Conservation (phyloP, 306 rosid species). For the Prunus kanzakura region DNA sequence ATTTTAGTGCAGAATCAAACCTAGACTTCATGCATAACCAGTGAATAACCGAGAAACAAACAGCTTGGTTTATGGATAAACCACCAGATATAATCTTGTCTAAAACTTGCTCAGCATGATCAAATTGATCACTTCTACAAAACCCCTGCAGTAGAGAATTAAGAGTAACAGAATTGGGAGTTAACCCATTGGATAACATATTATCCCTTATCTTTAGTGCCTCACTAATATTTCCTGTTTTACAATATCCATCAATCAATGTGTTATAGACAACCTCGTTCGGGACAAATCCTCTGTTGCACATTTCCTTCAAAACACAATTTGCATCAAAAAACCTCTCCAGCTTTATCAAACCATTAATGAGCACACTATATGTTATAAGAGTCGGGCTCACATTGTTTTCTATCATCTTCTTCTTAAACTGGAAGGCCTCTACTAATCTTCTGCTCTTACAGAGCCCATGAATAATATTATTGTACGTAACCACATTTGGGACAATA, state of each 20-base stretch:
- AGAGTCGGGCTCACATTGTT: constrained; percentile 48
- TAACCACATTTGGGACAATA: constrained; percentile 60
- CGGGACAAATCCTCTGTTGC: constrained; percentile 47
- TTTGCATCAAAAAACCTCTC: constrained; percentile 49
- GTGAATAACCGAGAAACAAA: constrained; percentile 47
- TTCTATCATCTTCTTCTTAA: constrained; percentile 50
- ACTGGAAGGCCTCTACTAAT: constrained; percentile 46
- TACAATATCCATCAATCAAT: constrained; percentile 25
- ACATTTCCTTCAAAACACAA: constrained; percentile 50
- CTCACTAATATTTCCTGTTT: constrained; percentile 46
- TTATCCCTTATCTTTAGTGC: constrained; percentile 63
- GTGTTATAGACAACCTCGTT: constrained; percentile 57
- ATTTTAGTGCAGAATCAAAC: constrained; percentile 45
- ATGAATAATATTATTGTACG: constrained; percentile 62
- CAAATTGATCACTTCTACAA: constrained; percentile 49
- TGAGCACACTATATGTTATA: constrained; percentile 53
- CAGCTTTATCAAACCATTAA: constrained; percentile 55
- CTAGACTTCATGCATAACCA: constrained; percentile 44
- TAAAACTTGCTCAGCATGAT: constrained; percentile 44
- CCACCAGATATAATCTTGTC: constrained; percentile 34
- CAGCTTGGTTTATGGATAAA: constrained; percentile 42
- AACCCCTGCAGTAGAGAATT: constrained; percentile 59
- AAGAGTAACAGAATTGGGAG: constrained; percentile 56
- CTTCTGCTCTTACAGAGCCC: constrained; percentile 65
- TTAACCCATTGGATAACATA: constrained; percentile 52